A percentile compares a stretch with the other conserved stretches of the same genome.
Conservation (phyloP, 2,329 filamentous ascomycete species). For the Apiospora pterosperma region DNA sequence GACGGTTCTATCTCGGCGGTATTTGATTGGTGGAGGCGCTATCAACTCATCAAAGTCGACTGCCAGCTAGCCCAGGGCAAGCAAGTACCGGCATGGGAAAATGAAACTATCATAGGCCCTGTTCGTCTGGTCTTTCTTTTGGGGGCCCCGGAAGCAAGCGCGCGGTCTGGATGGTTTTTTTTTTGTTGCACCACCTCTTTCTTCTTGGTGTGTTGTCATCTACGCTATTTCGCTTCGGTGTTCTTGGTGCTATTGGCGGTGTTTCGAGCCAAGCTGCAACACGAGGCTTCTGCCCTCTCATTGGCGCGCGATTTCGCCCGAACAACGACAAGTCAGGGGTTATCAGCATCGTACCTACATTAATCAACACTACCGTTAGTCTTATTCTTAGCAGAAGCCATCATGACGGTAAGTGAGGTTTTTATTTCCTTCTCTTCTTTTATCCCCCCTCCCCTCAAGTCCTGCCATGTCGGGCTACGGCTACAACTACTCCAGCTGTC, state of each 20-base stretch:
- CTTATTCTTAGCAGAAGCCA: neutral
- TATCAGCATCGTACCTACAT: neutral
- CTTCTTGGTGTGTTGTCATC: neutral
- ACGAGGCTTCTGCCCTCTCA: neutral
- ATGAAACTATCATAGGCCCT: neutral
- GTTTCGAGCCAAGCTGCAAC: neutral
- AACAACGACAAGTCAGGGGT: neutral
- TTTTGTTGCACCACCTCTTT: too few relatives aligned
- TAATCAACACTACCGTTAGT: neutral
- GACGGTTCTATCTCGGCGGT: neutral
- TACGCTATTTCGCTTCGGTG: neutral
- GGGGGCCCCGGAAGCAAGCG: neutral
- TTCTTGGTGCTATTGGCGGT: conserved; percentile 1
- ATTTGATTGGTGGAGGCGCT: neutral
- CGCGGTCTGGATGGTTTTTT: neutral
- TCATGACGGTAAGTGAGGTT: too few relatives aligned
- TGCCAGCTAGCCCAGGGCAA: neutral
- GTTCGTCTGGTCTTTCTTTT: neutral
- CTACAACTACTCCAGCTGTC: too few relatives aligned
- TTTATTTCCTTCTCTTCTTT: too few relatives aligned
- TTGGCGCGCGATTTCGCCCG: neutral
- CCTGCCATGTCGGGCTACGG: too few relatives aligned
- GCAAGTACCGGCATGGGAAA: neutral
- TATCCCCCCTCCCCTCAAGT: too few relatives aligned
- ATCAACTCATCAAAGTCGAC: neutral